phyloP scores from a whole-genome alignment of 169 alveolate genomes.

The Babesia divergens region DNA sequence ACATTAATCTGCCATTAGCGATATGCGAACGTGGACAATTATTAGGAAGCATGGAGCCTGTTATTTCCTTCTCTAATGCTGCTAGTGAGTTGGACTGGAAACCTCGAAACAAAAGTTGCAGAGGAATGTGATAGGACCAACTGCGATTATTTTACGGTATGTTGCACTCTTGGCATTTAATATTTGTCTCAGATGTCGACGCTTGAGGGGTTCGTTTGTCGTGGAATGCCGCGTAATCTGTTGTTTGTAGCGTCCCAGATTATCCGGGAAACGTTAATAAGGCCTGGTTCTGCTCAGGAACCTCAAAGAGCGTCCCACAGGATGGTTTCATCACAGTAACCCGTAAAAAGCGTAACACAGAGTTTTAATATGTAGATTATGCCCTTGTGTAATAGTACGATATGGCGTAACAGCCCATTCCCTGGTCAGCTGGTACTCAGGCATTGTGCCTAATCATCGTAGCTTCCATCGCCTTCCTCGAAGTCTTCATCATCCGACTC shows the following conservation, averaged over 20 bases:
- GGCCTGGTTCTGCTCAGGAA: slow-evolving; percentile 36
- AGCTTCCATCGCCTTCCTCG: not conserved
- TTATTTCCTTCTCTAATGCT: slow-evolving; percentile 32
- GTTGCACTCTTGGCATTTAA: not conserved
- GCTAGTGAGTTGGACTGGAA: slow-evolving; percentile 11
- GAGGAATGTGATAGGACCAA: slow-evolving; percentile 51
- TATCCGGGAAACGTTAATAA: slow-evolving; percentile 19
- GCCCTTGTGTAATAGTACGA: no score
- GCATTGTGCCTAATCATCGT: no score
- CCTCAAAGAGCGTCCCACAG: not conserved
- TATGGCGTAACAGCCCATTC: no score
- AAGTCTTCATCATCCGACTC: slow-evolving; percentile 27
- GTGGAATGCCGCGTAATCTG: not conserved
- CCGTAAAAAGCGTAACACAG: slow-evolving; percentile 3
- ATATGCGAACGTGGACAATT: slow-evolving; percentile 42
- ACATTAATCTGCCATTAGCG: not conserved
- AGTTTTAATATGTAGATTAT: no score
- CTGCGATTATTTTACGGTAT: slow-evolving; percentile 61
- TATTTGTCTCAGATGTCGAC: slow-evolving; percentile 18
- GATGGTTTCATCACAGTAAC: slow-evolving; percentile 20
- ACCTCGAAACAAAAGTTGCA: not conserved
- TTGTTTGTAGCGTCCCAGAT: not conserved
- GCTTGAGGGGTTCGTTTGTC: slow-evolving; percentile 15
- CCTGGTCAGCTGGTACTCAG: no score
- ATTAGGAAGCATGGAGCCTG: slow-evolving; percentile 12